Evolutionary conservation across 2,329 filamentous ascomycete species (phyloP).

Genomic region (Diaporthe nobilis): DNA sequence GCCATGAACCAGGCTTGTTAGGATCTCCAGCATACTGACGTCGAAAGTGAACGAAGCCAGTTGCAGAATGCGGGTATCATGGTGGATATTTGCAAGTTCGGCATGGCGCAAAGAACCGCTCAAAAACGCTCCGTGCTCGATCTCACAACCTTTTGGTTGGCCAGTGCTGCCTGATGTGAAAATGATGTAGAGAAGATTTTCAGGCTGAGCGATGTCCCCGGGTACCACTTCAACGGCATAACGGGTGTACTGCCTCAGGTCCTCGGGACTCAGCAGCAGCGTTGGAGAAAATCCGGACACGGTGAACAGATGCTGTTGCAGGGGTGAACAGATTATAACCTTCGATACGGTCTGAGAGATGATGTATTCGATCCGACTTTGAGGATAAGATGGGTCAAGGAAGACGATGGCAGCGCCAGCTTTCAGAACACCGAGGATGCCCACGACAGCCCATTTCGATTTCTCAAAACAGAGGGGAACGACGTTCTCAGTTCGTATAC

Average conservation of each 20-base stretch:
- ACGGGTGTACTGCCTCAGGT: neutral
- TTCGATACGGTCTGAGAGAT: neutral
- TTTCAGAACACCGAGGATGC: neutral
- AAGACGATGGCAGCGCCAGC: neutral
- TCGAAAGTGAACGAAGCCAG: neutral
- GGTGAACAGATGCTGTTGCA: neutral
- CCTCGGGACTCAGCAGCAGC: neutral
- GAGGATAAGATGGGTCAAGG: neutral
- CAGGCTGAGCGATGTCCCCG: neutral
- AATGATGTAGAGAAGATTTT: neutral
- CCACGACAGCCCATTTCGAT: neutral
- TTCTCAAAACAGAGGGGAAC: neutral
- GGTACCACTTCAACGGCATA: neutral
- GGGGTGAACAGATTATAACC: neutral
- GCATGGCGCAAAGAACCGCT: neutral
- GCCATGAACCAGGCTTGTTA: neutral
- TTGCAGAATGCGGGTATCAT: neutral
- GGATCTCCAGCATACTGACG: neutral
- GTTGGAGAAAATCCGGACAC: neutral
- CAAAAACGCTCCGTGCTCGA: neutral
- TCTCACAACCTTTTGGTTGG: neutral
- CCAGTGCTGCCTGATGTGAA: neutral
- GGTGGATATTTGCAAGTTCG: neutral
- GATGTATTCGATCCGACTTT: neutral
- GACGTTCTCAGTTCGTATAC: neutral